These are phyloP conservation scores for Fusarium citri DNA, from an alignment of 2,329 filamentous ascomycete genomes.

Conservation along the genomic window DNA sequence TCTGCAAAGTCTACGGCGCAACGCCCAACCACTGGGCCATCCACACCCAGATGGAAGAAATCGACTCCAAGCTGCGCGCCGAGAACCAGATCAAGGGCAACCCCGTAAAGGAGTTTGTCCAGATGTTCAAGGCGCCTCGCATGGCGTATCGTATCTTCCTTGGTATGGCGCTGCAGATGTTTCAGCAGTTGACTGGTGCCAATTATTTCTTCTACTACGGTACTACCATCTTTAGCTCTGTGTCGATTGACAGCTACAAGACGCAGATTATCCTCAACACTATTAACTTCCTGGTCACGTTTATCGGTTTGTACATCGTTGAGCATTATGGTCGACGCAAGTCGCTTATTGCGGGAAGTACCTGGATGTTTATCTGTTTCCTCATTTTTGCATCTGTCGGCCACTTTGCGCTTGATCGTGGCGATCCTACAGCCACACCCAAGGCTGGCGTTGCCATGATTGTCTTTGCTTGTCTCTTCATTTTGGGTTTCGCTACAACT, in stretches of 20 bases:
- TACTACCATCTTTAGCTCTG: constrained; percentile 62
- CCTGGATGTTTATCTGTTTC: constrained; percentile 72
- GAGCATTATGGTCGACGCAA: constrained; percentile 74
- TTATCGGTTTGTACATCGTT: constrained; percentile 76
- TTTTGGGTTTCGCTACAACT: constrained; percentile 73
- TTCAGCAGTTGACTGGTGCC: constrained; percentile 76
- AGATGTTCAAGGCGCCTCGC: constrained; percentile 72
- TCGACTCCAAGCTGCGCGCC: constrained; percentile 63
- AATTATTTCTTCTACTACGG: constrained; percentile 76
- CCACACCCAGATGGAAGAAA: constrained; percentile 63
- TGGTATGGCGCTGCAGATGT: constrained; percentile 70
- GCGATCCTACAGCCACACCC: constrained; percentile 50
- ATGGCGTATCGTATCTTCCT: constrained; percentile 73
- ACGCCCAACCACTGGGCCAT: constrained; percentile 58
- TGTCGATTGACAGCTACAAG: constrained; percentile 68
- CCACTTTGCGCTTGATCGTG: constrained; percentile 58
- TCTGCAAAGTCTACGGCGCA: constrained; percentile 62
- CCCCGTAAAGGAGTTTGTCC: constrained; percentile 60
- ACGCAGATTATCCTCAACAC: constrained; percentile 75
- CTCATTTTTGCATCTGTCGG: constrained; percentile 67
- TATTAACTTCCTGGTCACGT: constrained; percentile 76
- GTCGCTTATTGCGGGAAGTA: constrained; percentile 70
- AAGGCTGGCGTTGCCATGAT: constrained; percentile 69
- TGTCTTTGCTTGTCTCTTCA: constrained; percentile 72
- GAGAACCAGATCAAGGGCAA: constrained; percentile 57